Evolutionary conservation across 768 basidiomycete species (phyloP), one percentile per base, ranked within the genome.

Genomic region (Suillus clintonianus): DNA sequence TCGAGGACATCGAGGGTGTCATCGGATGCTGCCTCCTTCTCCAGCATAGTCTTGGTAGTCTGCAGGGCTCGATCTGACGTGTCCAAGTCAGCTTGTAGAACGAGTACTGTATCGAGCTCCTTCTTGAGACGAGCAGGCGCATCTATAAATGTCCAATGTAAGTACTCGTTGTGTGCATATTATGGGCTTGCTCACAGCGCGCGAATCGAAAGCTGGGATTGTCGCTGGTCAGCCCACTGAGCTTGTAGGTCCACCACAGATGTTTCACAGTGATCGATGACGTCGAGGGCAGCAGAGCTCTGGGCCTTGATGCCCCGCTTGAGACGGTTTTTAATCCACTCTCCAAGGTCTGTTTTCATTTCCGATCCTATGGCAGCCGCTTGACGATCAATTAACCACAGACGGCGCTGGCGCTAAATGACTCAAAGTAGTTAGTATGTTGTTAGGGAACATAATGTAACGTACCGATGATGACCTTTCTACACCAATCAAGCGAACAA

Each of bases 361-460:
- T 77, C 73, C 0, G 32, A 9, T 0, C 71, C 74, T n/a, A 81
- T 72, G 1, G 66, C 68, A 0, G 60, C 53, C 0, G 72, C 70
- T n/a, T 78, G 77, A 3, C 70, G 69, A 59, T 81, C 78, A 14
- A 81, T 62, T 1, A 78, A 59, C 73, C 76, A 80, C 1, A 78
- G 65, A 9, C 76, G 68, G 3, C 67, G 63, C 6, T 70, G 64
- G 17, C 64, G 67, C 77, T 70, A 30, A 42, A 14, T 9, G 39
- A 27, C 13, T 64, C 24, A 10, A 27, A 45, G 22, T 43, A 39
- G 3, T 43, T 10, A 43, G 42, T 43, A 42, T 13, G 10, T 47
- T 22, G 0, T 10, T 15, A 17, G 36, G 10, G 5, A 39, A 8
- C 13, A 17, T 10, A 15, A 37, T 36, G 32, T 17, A 11, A 69